Evolutionary conservation across 2,329 filamentous ascomycete genomes (phyloP).

Genomic region (Lasiodiplodia sp.): DNA sequence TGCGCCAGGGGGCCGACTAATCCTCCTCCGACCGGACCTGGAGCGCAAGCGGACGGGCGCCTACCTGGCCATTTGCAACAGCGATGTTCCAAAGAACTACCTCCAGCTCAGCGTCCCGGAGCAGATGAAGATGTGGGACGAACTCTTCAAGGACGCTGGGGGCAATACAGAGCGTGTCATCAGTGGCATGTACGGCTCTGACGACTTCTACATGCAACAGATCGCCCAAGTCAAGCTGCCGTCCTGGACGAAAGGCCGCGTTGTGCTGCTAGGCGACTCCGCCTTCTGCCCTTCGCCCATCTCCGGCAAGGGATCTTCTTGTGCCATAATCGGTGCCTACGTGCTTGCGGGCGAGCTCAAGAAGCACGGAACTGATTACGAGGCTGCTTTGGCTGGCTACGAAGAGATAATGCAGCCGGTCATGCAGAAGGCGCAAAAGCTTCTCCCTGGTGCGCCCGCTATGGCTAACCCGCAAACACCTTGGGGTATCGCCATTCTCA

Average conservation of each 20-base stretch:
- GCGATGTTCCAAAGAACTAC: conserved; percentile 36
- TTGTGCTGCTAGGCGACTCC: conserved; percentile 49
- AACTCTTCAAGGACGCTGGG: conserved; percentile 46
- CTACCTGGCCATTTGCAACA: conserved; percentile 36
- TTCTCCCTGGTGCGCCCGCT: conserved; percentile 39
- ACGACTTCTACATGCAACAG: conserved; percentile 56
- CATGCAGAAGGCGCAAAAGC: conserved; percentile 37
- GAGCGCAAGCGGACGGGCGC: conserved; percentile 36
- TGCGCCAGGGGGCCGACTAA: conserved; percentile 35
- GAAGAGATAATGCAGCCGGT: conserved; percentile 36
- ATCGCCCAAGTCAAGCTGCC: conserved; percentile 50
- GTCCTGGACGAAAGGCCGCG: conserved; percentile 44
- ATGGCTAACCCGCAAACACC: conserved; percentile 38
- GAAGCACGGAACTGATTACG: conserved; percentile 34
- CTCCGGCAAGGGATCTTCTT: conserved; percentile 40
- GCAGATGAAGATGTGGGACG: conserved; percentile 38
- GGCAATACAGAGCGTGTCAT: conserved; percentile 49
- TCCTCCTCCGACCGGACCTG: conserved; percentile 38
- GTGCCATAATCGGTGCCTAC: conserved; percentile 50
- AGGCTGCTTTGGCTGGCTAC: conserved; percentile 38
- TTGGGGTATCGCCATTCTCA: conserved; percentile 37
- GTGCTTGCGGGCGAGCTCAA: conserved; percentile 48
- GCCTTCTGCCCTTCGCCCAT: conserved; percentile 48
- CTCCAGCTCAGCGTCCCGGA: conserved; percentile 33
- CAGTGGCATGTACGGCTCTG: conserved; percentile 47